Percentiles rank a stretch among this genome's conserved stretches.
Evolutionary conservation across 2,329 filamentous ascomycete genomes (phyloP).

Genomic region (Salinomyces thailandicus): DNA sequence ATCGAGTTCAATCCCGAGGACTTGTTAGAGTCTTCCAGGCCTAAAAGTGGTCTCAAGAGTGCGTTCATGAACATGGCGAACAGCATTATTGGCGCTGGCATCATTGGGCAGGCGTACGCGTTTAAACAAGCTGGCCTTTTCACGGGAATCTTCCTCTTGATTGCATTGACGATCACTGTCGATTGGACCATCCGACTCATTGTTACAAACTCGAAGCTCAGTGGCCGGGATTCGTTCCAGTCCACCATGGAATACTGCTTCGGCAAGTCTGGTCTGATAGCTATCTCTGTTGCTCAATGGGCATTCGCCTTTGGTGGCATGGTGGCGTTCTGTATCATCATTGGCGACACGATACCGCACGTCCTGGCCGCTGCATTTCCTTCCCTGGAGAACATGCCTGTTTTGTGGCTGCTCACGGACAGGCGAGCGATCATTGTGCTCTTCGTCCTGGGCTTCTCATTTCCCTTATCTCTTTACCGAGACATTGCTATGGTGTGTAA

Average conservation of each 20-base stretch:
- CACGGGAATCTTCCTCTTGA: conserved; percentile 66
- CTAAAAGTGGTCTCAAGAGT: conserved; percentile 73
- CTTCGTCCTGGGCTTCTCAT: conserved; percentile 76
- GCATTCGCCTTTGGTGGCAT: conserved; percentile 97
- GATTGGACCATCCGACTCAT: conserved; percentile 98
- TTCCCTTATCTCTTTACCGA: conserved; percentile 82
- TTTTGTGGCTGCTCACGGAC: conserved; percentile 73
- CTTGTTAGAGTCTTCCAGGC: conserved; percentile 52
- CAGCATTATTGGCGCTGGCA: conserved; percentile 75
- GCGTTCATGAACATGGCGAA: conserved; percentile 99
- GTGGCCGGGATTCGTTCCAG: conserved; percentile 87
- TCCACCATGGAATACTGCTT: conserved; percentile 94
- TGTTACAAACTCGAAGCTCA: conserved; percentile 94
- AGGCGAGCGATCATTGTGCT: conserved; percentile 77
- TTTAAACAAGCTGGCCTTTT: conserved; percentile 81
- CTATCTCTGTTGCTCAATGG: conserved; percentile 90
- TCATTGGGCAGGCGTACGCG: conserved; percentile 84
- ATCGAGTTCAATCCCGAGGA: conserved; percentile 47
- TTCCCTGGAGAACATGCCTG: conserved; percentile 56
- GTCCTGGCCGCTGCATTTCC: conserved; percentile 79
- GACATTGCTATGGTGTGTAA: conserved; percentile 82
- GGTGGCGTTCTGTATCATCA: conserved; percentile 95
- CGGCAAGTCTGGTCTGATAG: conserved; percentile 74
- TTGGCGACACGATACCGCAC: conserved; percentile 91
- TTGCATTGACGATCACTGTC: conserved; percentile 69